Evolutionary conservation across 2,329 filamentous ascomycete genomes (phyloP), one percentile per base, ranked within the genome.

Genomic region (Cytospora mali): DNA sequence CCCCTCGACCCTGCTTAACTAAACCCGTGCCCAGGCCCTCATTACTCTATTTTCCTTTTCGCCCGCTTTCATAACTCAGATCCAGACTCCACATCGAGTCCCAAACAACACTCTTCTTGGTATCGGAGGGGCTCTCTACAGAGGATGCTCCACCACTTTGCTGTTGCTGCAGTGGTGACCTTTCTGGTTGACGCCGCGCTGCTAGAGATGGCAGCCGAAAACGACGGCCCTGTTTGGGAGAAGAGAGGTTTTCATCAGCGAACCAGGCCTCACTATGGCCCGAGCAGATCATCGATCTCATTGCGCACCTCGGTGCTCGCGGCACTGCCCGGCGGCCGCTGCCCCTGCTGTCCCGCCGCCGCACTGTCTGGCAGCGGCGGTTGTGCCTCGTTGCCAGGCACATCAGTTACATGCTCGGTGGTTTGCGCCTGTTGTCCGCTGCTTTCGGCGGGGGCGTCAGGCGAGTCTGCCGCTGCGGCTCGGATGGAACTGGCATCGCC

Each of bases 31-130:
- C 28, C 23, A 35, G 21, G 31, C 35, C n/a, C 6, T 35, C 28
- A 21, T n/a, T 54, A 50, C 13, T 18, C 58, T 61, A 48, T 59
- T 55, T 66, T 3, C 62, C 64, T 62, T 68, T 68, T n/a, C 65
- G 62, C 23, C 69, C 73, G 64, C 78, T 81, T 67, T 83, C 84
- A 55, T 84, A 81, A 66, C 77, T 85, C 52, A 86, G 78, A 68
- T 88, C 85, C 28, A 87, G 70, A 66, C 79, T 85, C 85, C 86
- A 88, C 18, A 88, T 73, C 14, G 83, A 80, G 67, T 87, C 85
- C 84, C 85, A 89, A 11, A 88, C 79, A 4, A 87, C 76, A 29
- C 82, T 85, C 68, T 75, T 82, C 72, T 79, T 83, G 31, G 23
- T 27, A 6, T 23, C 49, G n/a, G 72, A 74, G 27, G 77, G 71